These are phyloP conservation scores for Cystobasidium pallidum DNA, from an alignment of 1,284 basidiomycete genomes.

Conservation along the genomic window DNA sequence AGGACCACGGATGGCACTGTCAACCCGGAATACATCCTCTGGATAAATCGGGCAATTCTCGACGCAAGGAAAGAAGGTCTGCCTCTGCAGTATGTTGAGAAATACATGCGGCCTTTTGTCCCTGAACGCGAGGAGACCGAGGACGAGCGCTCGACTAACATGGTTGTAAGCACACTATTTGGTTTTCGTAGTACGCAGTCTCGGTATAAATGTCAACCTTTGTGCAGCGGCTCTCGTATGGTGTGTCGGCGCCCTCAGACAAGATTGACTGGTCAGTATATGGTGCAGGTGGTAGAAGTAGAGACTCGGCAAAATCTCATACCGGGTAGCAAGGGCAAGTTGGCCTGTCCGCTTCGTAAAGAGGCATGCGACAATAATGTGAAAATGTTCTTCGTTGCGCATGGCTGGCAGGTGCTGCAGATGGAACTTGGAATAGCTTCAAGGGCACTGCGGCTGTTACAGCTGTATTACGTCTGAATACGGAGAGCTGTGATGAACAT, in stretches of 20 bases:
- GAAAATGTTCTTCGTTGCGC: no score
- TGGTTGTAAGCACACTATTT: neutral
- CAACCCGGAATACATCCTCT: conserved; percentile 19
- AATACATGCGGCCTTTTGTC: conserved; percentile 27
- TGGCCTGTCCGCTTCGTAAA: no score
- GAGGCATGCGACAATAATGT: no score
- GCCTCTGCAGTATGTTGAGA: conserved; percentile 2
- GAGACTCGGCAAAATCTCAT: neutral
- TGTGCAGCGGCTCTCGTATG: neutral
- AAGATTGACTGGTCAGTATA: conserved; percentile 5
- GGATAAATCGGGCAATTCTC: conserved; percentile 11
- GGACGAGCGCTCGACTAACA: conserved; percentile 3
- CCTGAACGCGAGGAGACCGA: conserved; percentile 8
- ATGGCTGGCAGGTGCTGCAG: no score
- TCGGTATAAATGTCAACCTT: neutral
- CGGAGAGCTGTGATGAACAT: no score
- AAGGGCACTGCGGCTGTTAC: no score
- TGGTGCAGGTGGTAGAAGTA: neutral
- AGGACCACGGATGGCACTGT: neutral
- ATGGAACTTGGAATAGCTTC: no score
- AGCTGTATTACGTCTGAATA: no score
- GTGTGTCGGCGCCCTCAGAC: neutral
- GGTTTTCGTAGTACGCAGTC: no score
- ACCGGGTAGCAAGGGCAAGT: no score
- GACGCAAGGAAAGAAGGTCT: conserved; percentile 17